phyloP scores from a whole-genome alignment of 2,329 filamentous ascomycete species.

The Onygenales sp. region DNA sequence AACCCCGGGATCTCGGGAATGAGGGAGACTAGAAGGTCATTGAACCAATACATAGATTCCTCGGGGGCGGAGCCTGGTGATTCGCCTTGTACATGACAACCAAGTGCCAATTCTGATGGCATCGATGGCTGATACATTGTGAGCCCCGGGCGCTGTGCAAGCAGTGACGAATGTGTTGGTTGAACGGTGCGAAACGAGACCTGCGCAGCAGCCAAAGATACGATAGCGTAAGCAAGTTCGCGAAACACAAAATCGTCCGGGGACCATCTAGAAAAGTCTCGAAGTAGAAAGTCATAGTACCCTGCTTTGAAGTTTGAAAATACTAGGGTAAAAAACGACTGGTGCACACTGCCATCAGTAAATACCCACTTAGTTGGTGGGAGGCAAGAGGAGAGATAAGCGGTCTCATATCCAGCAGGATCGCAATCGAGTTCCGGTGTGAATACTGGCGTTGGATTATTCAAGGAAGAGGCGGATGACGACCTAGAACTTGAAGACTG shows the following conservation, averaged over 20 bases:
- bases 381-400: not conserved
- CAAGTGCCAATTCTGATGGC: not conserved
- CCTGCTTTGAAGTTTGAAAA: not conserved
- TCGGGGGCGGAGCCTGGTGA: not conserved
- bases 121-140: not conserved
- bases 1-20: not conserved
- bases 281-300: not conserved
- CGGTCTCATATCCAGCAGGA: not conserved
- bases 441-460: not conserved
- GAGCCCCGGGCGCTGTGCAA: too few relatives aligned
- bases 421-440: not conserved
- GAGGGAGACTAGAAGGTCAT: slow-evolving; percentile 1
- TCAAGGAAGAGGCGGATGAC: not conserved
- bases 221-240: not conserved
- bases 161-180: not conserved
- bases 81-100: not conserved
- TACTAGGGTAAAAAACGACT: not conserved
- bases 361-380: not conserved
- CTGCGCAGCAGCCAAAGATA: not conserved
- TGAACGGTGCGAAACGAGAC: not conserved
- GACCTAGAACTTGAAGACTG: not conserved
- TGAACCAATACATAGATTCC: slow-evolving; percentile 3
- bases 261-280: not conserved
- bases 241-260: not conserved
- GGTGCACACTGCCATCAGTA: not conserved